These are phyloP conservation scores for Pinus taeda DNA, from an alignment of 75 land plant species.

Conservation along the genomic window DNA sequence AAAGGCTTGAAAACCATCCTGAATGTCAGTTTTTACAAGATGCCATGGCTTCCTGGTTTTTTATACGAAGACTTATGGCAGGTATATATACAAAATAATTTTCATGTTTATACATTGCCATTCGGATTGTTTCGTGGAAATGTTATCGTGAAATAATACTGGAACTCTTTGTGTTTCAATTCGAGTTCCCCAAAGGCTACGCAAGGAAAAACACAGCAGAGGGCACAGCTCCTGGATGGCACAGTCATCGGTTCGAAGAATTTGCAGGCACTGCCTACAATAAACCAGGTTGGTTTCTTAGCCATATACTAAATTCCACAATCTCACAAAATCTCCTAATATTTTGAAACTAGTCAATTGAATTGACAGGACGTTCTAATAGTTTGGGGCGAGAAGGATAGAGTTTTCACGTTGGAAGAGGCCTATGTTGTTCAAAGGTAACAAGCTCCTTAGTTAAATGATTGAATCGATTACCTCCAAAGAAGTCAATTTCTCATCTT, in stretches of 20 bases:
- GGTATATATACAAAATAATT: background rate
- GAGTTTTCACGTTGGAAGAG: slow-evolving; percentile 55
- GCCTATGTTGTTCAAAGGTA: slow-evolving; percentile 45
- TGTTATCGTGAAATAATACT: background rate
- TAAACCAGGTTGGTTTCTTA: background rate
- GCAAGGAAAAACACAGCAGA: background rate
- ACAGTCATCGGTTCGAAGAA: background rate
- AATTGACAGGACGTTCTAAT: background rate
- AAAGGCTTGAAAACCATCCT: too few species aligned
- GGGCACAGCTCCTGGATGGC: background rate
- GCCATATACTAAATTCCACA: background rate
- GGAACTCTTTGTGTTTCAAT: background rate
- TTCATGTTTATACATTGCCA: too few species aligned
- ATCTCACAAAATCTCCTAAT: background rate
- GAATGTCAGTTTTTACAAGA: too few species aligned
- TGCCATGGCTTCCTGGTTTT: background rate
- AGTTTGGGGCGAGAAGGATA: slow-evolving; percentile 72
- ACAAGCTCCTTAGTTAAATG: slow-evolving; percentile 2
- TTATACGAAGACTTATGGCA: background rate
- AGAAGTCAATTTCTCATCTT: too few species aligned
- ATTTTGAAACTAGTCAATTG: background rate
- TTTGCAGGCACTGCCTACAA: background rate
- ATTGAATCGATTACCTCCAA: background rate
- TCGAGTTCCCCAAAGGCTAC: background rate
- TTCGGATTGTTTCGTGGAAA: background rate